These are phyloP conservation scores for Amylocarpus encephaloides DNA, from an alignment of 2,329 filamentous ascomycete species.

Conservation along the genomic window DNA sequence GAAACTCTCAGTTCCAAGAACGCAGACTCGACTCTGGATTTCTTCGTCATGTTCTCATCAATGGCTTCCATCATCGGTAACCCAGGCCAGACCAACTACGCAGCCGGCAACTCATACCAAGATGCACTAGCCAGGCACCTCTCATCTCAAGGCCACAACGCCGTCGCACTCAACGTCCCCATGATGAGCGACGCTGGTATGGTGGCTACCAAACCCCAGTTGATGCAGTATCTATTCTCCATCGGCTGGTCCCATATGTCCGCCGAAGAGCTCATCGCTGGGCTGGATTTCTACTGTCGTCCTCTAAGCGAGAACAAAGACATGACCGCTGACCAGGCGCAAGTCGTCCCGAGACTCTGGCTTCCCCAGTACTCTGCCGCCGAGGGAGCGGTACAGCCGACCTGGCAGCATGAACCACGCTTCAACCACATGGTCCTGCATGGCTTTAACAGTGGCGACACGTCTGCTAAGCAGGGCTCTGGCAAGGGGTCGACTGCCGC, in stretches of 20 bases:
- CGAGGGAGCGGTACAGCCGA: not conserved
- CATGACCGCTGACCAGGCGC: not conserved
- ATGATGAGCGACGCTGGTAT: constrained; percentile 15
- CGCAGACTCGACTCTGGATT: constrained; percentile 4
- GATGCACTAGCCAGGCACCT: constrained; percentile 15
- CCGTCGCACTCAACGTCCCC: constrained; percentile 12
- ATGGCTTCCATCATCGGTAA: constrained; percentile 20
- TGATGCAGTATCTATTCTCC: not conserved
- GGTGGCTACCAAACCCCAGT: constrained; percentile 22
- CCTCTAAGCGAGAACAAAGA: not conserved
- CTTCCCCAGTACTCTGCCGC: not conserved
- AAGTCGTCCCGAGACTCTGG: not conserved
- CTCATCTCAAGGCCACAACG: constrained; percentile 8
- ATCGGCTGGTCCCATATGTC: not conserved
- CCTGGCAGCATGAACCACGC: not conserved
- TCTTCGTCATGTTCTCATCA: constrained; percentile 30
- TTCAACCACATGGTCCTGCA: not conserved
- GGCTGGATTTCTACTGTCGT: constrained; percentile 20
- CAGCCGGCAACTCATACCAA: constrained; percentile 28
- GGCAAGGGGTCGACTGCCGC: not conserved
- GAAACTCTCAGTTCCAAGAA: constrained; percentile 2
- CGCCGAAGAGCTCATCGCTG: constrained; percentile 1
- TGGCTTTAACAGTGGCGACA: not conserved
- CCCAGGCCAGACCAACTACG: constrained; percentile 12
- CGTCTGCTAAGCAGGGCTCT: not conserved